A percentile compares a stretch with the other conserved stretches of the same genome.
Evolutionary conservation across 495 filamentous ascomycete species (phyloP).

Genomic region (Saxophila tyrrhenica): DNA sequence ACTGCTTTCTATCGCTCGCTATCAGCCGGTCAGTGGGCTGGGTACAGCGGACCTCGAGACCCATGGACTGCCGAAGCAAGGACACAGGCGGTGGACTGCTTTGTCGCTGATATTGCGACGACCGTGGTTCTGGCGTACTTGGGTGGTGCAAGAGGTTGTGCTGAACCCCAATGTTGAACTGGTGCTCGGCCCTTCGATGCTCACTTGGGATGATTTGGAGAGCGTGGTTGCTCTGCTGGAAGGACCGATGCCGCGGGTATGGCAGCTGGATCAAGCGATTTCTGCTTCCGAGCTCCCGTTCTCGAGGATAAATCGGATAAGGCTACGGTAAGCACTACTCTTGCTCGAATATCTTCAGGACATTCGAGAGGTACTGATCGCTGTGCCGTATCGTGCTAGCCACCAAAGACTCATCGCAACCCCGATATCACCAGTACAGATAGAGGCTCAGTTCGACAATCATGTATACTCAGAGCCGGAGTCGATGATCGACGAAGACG

Average conservation of each 20-base stretch:
- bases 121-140: conserved; percentile 21
- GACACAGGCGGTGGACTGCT: conserved; percentile 12
- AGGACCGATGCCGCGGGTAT: conserved; percentile 8
- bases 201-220: conserved; percentile 16
- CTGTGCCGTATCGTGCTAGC: no score
- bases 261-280: conserved; percentile 13
- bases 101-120: conserved; percentile 9
- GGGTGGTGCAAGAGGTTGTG: conserved; percentile 20
- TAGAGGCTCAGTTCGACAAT: background rate
- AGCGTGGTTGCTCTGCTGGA: conserved; percentile 11
- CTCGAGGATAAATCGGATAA: conserved; percentile 18
- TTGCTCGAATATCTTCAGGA: no score
- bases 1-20: background rate
- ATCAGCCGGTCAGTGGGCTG: conserved; percentile 1
- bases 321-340: conserved; percentile 4
- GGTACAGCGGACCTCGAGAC: background rate
- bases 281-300: conserved; percentile 14
- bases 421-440: background rate
- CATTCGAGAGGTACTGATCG: no score
- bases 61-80: conserved; percentile 7
- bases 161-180: conserved; percentile 17
- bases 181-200: conserved; percentile 9
- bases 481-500: background rate
- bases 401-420: conserved; percentile 9
- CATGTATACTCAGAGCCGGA: background rate